Evolutionary conservation across 2,329 filamentous ascomycete genomes (phyloP).

Genomic region (Xylaria sp.): DNA sequence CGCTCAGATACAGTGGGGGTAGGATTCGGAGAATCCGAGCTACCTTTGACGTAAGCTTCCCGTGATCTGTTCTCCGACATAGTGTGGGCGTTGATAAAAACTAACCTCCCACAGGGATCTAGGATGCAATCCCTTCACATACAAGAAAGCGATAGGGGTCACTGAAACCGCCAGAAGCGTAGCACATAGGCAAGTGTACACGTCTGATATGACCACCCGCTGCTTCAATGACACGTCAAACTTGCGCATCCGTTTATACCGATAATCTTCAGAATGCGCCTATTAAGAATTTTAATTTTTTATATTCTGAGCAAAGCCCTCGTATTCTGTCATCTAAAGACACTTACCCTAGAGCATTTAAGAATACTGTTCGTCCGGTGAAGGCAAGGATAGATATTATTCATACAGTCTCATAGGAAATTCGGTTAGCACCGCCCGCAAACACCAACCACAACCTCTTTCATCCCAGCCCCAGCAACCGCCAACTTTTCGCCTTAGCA

Average conservation of each 20-base stretch:
- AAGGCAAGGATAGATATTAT: neutral
- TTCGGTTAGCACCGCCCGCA: neutral
- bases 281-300: neutral
- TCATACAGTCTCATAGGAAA: neutral
- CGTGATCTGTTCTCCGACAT: neutral
- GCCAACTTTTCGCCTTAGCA: neutral
- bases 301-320: neutral
- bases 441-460: neutral
- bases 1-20: constrained; percentile 26
- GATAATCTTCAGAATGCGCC: neutral
- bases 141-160: neutral
- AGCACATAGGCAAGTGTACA: neutral
- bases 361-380: neutral
- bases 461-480: neutral
- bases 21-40: constrained; percentile 38
- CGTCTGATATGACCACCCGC: neutral
- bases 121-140: constrained; percentile 36
- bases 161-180: neutral
- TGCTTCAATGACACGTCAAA: neutral
- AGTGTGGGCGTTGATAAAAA: neutral
- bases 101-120: constrained; percentile 38
- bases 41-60: constrained; percentile 44
- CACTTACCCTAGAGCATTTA: neutral
- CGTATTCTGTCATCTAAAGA: neutral
- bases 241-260: neutral